phyloP scores from a whole-genome alignment of 495 filamentous ascomycete species.

The Xylaria castorea region DNA sequence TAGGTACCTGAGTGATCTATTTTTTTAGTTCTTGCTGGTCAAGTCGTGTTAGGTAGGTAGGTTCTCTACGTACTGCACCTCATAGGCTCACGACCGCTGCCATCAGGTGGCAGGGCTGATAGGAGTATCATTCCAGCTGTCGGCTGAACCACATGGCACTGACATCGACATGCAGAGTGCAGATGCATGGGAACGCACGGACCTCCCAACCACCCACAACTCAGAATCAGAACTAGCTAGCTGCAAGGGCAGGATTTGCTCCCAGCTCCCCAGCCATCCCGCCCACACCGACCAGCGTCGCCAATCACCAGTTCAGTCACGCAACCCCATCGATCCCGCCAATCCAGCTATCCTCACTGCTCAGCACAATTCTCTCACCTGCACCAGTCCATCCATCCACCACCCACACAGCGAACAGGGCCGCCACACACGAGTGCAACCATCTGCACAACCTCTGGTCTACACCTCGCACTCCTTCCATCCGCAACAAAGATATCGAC shows the following conservation, averaged over 20 bases:
- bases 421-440: conserved; percentile 3
- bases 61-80: neutral
- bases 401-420: neutral
- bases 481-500: conserved; percentile 1
- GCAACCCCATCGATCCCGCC: conserved; percentile 20
- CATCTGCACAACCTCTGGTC: conserved; percentile 7
- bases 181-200: conserved; percentile 3
- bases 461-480: neutral
- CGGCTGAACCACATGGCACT: neutral
- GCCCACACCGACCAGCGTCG: conserved; percentile 12
- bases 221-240: neutral
- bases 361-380: conserved; percentile 18
- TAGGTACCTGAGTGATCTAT: too few relatives aligned
- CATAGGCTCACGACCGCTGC: neutral
- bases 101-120: neutral
- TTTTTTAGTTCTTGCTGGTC: too few relatives aligned
- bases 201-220: conserved; percentile 26
- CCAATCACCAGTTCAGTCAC: conserved; percentile 23
- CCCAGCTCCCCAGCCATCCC: conserved; percentile 23
- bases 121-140: neutral
- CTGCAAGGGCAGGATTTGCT: conserved; percentile 26
- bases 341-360: conserved; percentile 2
- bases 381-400: neutral
- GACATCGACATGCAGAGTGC: neutral
- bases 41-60: neutral